Evolutionary conservation across 192 early-diverging fungal species (phyloP), one percentile per base, ranked within the genome.

Genomic region (Linnemannia schmuckeri): DNA sequence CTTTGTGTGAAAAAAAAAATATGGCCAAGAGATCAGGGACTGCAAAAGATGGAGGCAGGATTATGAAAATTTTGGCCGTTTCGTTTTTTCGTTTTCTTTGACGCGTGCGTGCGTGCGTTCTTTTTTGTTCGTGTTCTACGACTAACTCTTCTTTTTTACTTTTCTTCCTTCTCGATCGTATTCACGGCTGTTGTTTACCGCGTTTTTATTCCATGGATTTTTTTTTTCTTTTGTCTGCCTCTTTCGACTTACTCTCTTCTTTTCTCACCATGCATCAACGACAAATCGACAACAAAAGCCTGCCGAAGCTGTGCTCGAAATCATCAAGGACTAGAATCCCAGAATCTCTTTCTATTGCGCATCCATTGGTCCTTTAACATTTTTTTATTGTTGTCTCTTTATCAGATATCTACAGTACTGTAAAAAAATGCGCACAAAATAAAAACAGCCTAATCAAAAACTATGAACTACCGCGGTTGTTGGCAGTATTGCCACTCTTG

Each of bases 261-360:
- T 10, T 24, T 24, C 20, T 8, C 5, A 2, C 17, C 47, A 1
- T 20, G 15, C 18, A 52, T 5, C 15, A 20, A 20, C 18, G 20
- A 52, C 49, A 22, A 49, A 49, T 12, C 7, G 17, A 49, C 4
- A 15, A 66, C 12, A 44, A 22, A 44, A 80, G 78, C 78, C 78
- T 41, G 78, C 78, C 24, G 78, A 80, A 10, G 78, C 78, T 33
- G 78, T 80, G 44, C 78, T 80, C 27, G 71, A 80, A 24, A 80
- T 80, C 38, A 37, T 80, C 72, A 66, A 61, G 38, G 78, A 74
- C 44, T 44, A 63, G 44, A 57, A 57, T 44, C 1, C 22, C 55
- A 57, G 27, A 5, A 63, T 61, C 61, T 4, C 44, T 12, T 13
- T 13, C 2, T 13, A 46, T 46, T 46, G 9, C 13, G 13, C 12